Percentiles rank a stretch among this genome's conserved stretches.
Evolutionary conservation across 768 basidiomycete genomes (phyloP).

Genomic region (Lentinula edodes): DNA sequence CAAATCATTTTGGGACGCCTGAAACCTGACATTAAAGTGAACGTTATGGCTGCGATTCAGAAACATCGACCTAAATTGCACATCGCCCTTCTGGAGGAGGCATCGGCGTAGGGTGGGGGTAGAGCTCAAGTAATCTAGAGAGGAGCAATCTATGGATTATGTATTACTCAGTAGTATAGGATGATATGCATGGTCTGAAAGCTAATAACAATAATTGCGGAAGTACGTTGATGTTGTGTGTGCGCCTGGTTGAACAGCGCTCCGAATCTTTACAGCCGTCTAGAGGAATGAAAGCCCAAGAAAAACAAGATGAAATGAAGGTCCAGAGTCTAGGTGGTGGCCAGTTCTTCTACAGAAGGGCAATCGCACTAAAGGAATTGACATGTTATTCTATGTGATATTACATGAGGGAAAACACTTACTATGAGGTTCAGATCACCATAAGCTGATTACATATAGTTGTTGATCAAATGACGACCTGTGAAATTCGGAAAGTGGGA

Average conservation of each 20-base stretch:
- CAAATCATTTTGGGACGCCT: slow-evolving; percentile 1
- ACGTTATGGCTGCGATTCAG: slow-evolving; percentile 41
- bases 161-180: not conserved
- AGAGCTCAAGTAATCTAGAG: not conserved
- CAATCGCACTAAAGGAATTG: slow-evolving; percentile 64
- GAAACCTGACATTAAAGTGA: slow-evolving; percentile 33
- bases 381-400: slow-evolving; percentile 5
- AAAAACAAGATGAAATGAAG: slow-evolving; percentile 17
- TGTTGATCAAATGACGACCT: not conserved
- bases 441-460: slow-evolving; percentile 52
- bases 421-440: slow-evolving; percentile 90
- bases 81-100: not conserved
- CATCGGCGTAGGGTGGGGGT: not conserved
- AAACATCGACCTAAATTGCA: slow-evolving; percentile 23
- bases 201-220: slow-evolving; percentile 18
- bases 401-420: slow-evolving; percentile 26
- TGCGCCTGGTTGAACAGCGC: slow-evolving; percentile 63
- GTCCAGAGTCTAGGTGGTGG: slow-evolving; percentile 24
- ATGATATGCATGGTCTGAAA: not conserved
- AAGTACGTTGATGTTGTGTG: slow-evolving; percentile 19
- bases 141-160: not conserved
- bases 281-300: slow-evolving; percentile 47
- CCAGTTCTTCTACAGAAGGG: slow-evolving; percentile 77
- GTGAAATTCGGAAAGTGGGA: not conserved
- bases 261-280: slow-evolving; percentile 30